These are phyloP conservation scores for cucumber (Cucumis sativus) DNA, from an alignment of 306 rosid genomes.

Conservation along the genomic window DNA sequence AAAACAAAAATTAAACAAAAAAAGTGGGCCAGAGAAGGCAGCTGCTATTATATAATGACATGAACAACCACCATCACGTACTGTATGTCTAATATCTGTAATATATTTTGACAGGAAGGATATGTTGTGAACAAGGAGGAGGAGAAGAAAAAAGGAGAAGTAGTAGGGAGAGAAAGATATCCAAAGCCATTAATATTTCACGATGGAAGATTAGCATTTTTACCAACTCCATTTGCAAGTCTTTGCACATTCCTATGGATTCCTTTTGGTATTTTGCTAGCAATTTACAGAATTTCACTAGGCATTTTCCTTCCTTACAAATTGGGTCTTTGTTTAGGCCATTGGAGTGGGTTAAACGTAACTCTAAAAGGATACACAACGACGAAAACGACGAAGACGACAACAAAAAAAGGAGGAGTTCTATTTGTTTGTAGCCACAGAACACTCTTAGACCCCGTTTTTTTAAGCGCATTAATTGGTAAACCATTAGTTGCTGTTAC, in stretches of 20 bases:
- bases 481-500: constrained; percentile 64
- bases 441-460: constrained; percentile 68
- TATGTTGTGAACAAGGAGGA: constrained; percentile 53
- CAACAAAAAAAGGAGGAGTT: constrained; percentile 20
- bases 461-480: constrained; percentile 32
- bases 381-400: background rate
- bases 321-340: constrained; percentile 20
- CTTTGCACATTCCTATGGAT: constrained; percentile 67
- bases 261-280: constrained; percentile 47
- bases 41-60: too few species aligned
- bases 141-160: constrained; percentile 23
- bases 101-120: constrained; percentile 39
- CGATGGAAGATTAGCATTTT: constrained; percentile 82
- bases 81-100: too few species aligned
- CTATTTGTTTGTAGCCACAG: constrained; percentile 70
- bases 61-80: too few species aligned
- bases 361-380: constrained; percentile 16
- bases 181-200: constrained; percentile 82
- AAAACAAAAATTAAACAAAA: too few species aligned
- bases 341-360: constrained; percentile 34
- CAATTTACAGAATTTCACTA: constrained; percentile 50
- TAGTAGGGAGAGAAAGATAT: constrained; percentile 39
- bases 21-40: too few species aligned
- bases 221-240: constrained; percentile 74
- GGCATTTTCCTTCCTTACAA: constrained; percentile 55